Conservation (phyloP, 129 eudicot genomes). For the Cynara cardunculus region DNA sequence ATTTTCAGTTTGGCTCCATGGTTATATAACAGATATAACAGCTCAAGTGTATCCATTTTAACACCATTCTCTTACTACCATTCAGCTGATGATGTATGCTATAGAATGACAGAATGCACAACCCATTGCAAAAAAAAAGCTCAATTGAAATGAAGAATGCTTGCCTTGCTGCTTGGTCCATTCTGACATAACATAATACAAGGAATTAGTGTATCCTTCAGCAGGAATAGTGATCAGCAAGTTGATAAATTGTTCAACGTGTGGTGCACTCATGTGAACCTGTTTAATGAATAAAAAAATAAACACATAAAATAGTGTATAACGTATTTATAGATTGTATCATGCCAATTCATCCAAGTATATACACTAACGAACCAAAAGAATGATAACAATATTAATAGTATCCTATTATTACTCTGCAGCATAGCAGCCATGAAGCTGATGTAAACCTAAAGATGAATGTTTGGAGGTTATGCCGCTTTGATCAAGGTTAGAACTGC, state of each 20-base stretch:
- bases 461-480: not conserved
- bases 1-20: not conserved
- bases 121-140: not conserved
- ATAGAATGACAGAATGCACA: not conserved
- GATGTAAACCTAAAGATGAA: not conserved
- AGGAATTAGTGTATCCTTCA: conserved; percentile 61
- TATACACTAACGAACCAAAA: no score
- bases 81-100: not conserved
- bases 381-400: no score
- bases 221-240: conserved; percentile 72
- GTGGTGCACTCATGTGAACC: conserved; percentile 95
- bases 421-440: no score
- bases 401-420: no score
- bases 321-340: no score
- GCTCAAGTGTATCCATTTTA: not conserved
- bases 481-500: not conserved
- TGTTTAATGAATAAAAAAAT: conserved; percentile 27
- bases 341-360: no score
- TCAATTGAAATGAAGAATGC: conserved; percentile 16
- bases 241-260: conserved; percentile 76
- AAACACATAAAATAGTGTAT: not conserved
- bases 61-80: not conserved
- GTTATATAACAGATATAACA: not conserved
- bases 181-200: conserved; percentile 81
- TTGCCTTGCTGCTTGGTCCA: conserved; percentile 94